phyloP scores from a whole-genome alignment of 176 grass and related monocot species.

The Alopecurus myosuroides region DNA sequence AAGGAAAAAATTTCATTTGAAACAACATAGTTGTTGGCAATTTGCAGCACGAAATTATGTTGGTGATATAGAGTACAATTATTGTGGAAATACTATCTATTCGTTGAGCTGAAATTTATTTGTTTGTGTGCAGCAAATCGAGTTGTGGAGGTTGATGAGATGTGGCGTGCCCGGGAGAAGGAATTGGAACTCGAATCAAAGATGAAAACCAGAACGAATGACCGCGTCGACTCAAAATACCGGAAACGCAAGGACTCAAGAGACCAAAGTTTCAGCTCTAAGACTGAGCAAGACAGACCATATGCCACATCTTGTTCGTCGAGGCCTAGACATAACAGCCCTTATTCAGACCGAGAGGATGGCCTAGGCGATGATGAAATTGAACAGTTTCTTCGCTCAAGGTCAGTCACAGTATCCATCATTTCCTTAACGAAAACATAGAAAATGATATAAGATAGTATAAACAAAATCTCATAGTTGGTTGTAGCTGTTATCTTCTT shows the following conservation, averaged over 20 bases:
- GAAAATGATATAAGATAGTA: background rate
- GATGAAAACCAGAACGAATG: background rate
- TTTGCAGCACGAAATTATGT: background rate
- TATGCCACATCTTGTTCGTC: conserved; percentile 11
- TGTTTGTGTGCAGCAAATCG: conserved; percentile 47
- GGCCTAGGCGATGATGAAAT: conserved; percentile 52
- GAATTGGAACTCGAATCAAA: conserved; percentile 48
- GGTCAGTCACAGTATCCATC: conserved; percentile 17
- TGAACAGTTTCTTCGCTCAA: conserved; percentile 52
- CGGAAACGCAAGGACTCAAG: conserved; percentile 16
- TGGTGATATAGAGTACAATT: background rate
- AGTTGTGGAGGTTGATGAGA: conserved; percentile 55
- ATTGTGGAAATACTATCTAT: background rate
- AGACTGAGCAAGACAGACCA: background rate
- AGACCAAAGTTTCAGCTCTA: conserved; percentile 15
- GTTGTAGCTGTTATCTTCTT: background rate
- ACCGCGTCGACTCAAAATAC: background rate
- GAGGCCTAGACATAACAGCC: background rate
- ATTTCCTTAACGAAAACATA: background rate
- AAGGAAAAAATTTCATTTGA: background rate
- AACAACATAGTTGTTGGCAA: background rate
- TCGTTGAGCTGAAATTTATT: background rate
- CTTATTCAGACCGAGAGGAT: background rate
- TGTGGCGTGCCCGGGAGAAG: conserved; percentile 64
- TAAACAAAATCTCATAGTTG: background rate